phyloP scores from a whole-genome alignment of 345 rosid species.

The Salix dunnii region DNA sequence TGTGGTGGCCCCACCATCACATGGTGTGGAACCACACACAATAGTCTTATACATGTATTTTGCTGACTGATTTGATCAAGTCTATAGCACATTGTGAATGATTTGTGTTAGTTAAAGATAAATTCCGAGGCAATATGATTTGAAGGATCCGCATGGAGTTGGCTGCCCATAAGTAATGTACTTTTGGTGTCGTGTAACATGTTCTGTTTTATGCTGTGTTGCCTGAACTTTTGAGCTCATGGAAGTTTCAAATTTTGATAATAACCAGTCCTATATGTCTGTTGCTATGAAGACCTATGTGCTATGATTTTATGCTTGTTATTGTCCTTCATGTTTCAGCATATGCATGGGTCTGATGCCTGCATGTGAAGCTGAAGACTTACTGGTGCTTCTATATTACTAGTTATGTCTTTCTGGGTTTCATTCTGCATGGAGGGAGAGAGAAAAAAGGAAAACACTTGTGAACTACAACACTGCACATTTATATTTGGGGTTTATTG shows the following conservation, averaged over 20 bases:
- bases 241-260: not conserved
- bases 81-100: not conserved
- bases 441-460: not conserved
- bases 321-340: slow-evolving; percentile 1
- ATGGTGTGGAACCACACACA: no score
- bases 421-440: not conserved
- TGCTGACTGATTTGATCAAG: not conserved
- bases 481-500: not conserved
- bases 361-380: not conserved
- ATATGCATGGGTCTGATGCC: not conserved
- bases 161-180: not conserved
- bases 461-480: not conserved
- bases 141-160: slow-evolving; percentile 51
- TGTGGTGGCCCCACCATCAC: no score
- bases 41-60: slow-evolving; percentile 60
- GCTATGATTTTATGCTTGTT: slow-evolving; percentile 27
- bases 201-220: not conserved
- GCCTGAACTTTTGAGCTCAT: not conserved
- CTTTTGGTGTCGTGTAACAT: not conserved
- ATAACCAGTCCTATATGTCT: slow-evolving; percentile 22
- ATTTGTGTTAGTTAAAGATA: not conserved
- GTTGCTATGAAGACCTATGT: slow-evolving; percentile 69
- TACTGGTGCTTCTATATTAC: not conserved
- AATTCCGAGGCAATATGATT: slow-evolving; percentile 28
- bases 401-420: not conserved